Evolutionary conservation across 768 basidiomycete genomes (phyloP).

Genomic region (Tylopilus plumbeoviolaceoides): DNA sequence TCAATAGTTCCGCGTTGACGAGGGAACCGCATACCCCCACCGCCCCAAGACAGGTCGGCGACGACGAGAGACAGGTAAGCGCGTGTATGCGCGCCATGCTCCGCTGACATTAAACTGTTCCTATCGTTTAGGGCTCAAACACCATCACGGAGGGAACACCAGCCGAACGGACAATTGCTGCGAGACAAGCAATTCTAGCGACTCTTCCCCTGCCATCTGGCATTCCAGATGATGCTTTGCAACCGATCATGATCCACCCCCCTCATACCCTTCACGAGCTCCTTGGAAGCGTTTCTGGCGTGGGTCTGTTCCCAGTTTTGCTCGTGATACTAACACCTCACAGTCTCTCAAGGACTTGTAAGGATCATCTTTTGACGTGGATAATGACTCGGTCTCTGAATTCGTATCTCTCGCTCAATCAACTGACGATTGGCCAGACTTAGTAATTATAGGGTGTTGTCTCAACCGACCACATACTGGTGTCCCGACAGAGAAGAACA

Average conservation of each 20-base stretch:
- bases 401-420: not conserved
- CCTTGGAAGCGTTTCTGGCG: constrained; percentile 52
- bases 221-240: constrained; percentile 62
- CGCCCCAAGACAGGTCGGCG: not conserved
- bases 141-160: not conserved
- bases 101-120: not conserved
- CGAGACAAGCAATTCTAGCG: constrained; percentile 54
- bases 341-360: constrained; percentile 59
- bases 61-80: constrained; percentile 15
- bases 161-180: constrained; percentile 43
- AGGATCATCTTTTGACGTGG: constrained; percentile 19
- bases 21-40: constrained; percentile 1
- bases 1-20: constrained; percentile 7
- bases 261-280: constrained; percentile 69
- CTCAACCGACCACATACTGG: constrained; percentile 68
- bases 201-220: constrained; percentile 59
- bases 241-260: constrained; percentile 63
- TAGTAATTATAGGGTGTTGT: constrained; percentile 61
- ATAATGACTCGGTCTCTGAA: not conserved
- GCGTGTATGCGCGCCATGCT: constrained; percentile 15
- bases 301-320: constrained; percentile 31
- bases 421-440: constrained; percentile 40
- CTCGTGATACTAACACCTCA: constrained; percentile 6
- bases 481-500: constrained; percentile 81
- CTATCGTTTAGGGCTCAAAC: constrained; percentile 1